Base-by-base conservation (phyloP, 1,284 basidiomycete species). In the Sporisorium reilianum region DNA sequence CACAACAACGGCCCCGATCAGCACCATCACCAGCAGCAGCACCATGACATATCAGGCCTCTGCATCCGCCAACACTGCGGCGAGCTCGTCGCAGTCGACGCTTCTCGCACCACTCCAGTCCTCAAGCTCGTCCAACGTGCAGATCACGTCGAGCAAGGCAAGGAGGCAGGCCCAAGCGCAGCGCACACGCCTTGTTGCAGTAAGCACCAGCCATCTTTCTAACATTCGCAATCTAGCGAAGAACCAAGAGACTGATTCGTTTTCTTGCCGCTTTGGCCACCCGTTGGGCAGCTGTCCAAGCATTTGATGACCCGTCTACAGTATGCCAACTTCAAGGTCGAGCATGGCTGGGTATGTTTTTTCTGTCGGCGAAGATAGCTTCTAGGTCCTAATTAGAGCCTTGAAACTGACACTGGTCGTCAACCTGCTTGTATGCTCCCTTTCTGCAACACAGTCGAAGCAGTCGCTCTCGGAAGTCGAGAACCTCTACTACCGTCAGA, bases 391-490 rank as follows among this genome's bases (percentile, higher is more conserved):
- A 25, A 18, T 12, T 62, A 23, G 11, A 40, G 36, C 1, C 26
- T 32, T 28, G 28, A 20, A 32, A 55, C 64, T 65, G 20, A 67
- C 48, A 30, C 26, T 36, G 6, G 20, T 28, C 20, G 44, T 25
- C 11, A 28, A 28, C 40, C 40, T 46, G 25, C 8, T n/a, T 49
- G 12, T 38, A 8, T 26, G n/a, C n/a, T 20, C 18, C 26, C 11
- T 18, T 23, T 28, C 3, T 40, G 34, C 26, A 5, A 30, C 26
- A 45, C 69, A 78, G 77, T 75, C 79, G n/a, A 71, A 76, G 26
- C 81, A 83, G 67, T 77, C 78, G 48, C 59, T 81, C 8, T 77
- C 79, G n/a, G 81, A 83, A 54, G 80, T 83, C n/a, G 81, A 83
- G 53, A 83, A 83, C 40, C 61, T 83, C 16, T 83, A 80, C 56